Evolutionary conservation across 1,284 basidiomycete genomes (phyloP), one percentile per base, ranked within the genome.

Genomic region (Cystobasidiaceae sp.): DNA sequence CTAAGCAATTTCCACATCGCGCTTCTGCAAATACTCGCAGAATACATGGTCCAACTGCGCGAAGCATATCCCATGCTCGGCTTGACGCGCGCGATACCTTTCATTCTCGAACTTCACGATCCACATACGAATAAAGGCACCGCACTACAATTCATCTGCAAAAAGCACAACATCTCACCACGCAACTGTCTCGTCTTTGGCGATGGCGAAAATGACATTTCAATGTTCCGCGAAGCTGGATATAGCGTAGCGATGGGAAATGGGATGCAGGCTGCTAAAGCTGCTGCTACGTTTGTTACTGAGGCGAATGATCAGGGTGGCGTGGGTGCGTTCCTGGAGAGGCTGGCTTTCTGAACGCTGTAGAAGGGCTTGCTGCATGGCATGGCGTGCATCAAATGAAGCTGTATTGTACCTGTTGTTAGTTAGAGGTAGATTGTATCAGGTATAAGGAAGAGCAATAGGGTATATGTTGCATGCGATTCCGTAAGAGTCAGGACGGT

Each of bases 131-230:
- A 68, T 46, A 68, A 68, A 49, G 62, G 49, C 15, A 60, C 50
- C 39, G 67, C 67, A 13, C 25, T 68, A 7, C 21, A 51, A 21
- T 34, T 37, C 9, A 61, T 68, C 11, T 68, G 67, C 23, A 27
- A 60, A 17, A 34, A 37, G 9, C 51, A 60, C 3, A 33, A 27
- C 11, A 46, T 62, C 21, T 48, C 46, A 30, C 46, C 55, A 3
- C 43, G 30, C 28, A 59, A 57, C 27, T 46, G 37, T 25, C 23
- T 68, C 19, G 67, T 57, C 2, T 68, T 68, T 39, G 67, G 67
- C 2, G 67, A 68, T 33, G 67, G 67, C 17, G 67, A 65, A 44
- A 68, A 68, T 41, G 67, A 68, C 51, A 41, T 52, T 23, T 30
- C 59, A 3, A 67, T 67, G 60, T 57, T 63, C 23, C 8, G 46